Evolutionary conservation across 1,139 yeast species (phyloP).

Genomic region (Protomyces inundatus): DNA sequence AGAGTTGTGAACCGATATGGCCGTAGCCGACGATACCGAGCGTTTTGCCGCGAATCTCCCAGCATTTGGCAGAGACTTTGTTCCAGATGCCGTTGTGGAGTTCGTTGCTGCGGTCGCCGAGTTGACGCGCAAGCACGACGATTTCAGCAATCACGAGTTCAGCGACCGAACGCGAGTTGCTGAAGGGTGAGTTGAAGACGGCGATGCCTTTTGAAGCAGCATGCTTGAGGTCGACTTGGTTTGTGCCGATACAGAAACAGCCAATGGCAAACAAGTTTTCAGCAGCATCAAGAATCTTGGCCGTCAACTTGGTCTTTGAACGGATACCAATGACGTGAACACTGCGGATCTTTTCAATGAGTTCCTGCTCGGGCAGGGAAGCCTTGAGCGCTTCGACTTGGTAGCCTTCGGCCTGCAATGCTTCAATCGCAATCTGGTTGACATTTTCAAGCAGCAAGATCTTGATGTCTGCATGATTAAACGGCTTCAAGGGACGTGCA

Average conservation of each 20-base stretch:
- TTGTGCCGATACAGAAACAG: slow-evolving; percentile 98
- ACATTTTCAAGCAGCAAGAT: slow-evolving; percentile 87
- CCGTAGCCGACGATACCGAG: slow-evolving; percentile 97
- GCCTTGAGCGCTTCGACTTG: slow-evolving; percentile 93
- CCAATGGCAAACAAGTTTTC: slow-evolving; percentile 86
- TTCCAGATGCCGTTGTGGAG: slow-evolving; percentile 98
- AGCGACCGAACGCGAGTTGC: slow-evolving; percentile 97
- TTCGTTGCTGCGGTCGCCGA: slow-evolving; percentile 95
- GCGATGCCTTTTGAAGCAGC: slow-evolving; percentile 95
- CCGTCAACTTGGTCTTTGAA: slow-evolving; percentile 87
- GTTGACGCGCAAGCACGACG: slow-evolving; percentile 88
- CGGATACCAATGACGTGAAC: slow-evolving; percentile 98
- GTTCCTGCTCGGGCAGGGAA: slow-evolving; percentile 84
- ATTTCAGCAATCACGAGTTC: slow-evolving; percentile 95
- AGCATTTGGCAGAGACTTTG: slow-evolving; percentile 88
- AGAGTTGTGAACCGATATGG: slow-evolving; percentile 94
- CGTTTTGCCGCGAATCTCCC: slow-evolving; percentile 99
- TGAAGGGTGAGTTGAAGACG: slow-evolving; percentile 97
- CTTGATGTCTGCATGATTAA: slow-evolving; percentile 86
- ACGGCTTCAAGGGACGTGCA: slow-evolving; percentile 56
- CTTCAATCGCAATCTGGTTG: slow-evolving; percentile 82
- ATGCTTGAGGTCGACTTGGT: slow-evolving; percentile 86
- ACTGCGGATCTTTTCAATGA: slow-evolving; percentile 85
- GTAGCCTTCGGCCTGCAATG: slow-evolving; percentile 83
- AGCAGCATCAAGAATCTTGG: slow-evolving; percentile 73